phyloP scores from a whole-genome alignment of 192 early-diverging fungal genomes.

The Rhizoclosmatium sp. region DNA sequence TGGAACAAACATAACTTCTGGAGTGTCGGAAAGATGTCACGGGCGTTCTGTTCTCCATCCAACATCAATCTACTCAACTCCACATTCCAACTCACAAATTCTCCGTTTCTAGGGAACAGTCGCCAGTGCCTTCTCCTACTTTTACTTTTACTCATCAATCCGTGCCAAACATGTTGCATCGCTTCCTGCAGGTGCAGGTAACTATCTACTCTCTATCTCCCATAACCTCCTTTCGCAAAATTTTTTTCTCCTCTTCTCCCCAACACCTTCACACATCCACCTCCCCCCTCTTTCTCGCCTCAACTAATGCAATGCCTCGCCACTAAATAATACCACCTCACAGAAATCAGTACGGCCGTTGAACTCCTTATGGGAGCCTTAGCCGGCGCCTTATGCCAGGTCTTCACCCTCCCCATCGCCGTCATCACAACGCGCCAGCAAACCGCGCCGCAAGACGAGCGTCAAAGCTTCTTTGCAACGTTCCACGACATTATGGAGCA shows the following conservation, averaged over 20 bases:
- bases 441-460: slow-evolving; percentile 73
- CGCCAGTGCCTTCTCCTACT: slow-evolving; percentile 62
- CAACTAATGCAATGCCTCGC: background rate
- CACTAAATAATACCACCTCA: background rate
- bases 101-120: slow-evolving; percentile 48
- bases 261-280: background rate
- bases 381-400: slow-evolving; percentile 87
- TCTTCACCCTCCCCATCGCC: slow-evolving; percentile 91
- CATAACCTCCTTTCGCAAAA: background rate
- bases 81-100: too few species aligned
- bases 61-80: too few species aligned
- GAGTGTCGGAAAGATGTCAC: too few species aligned
- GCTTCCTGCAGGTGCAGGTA: slow-evolving; percentile 33
- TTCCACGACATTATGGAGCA: slow-evolving; percentile 73
- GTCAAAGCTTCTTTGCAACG: slow-evolving; percentile 69
- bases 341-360: slow-evolving; percentile 78
- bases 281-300: background rate
- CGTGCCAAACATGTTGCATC: slow-evolving; percentile 65
- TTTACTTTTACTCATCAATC: slow-evolving; percentile 71
- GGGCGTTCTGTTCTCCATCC: too few species aligned
- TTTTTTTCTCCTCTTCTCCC: background rate
- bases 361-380: slow-evolving; percentile 90
- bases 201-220: background rate
- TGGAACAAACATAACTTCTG: too few species aligned
- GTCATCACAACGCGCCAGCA: slow-evolving; percentile 96